phyloP scores from a whole-genome alignment of 2,329 filamentous ascomycete species.

The Fusarium miscanthi region DNA sequence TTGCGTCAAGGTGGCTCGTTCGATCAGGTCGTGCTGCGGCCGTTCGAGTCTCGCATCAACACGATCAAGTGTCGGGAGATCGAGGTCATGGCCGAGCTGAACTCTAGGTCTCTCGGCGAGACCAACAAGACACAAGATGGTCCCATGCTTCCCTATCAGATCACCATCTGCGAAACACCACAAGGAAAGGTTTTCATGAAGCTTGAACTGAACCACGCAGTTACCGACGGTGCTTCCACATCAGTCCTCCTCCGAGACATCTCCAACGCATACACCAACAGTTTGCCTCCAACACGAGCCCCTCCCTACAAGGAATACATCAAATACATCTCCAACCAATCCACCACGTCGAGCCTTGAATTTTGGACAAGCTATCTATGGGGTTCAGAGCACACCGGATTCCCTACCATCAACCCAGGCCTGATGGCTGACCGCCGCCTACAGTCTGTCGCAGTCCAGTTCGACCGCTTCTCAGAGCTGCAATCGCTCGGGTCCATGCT shows the following conservation, averaged over 20 bases:
- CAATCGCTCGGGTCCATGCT: conserved; percentile 7
- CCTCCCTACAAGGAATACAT: conserved; percentile 37
- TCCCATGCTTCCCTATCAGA: conserved; percentile 36
- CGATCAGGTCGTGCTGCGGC: conserved; percentile 46
- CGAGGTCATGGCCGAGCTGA: conserved; percentile 39
- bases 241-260: conserved; percentile 47
- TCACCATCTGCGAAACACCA: conserved; percentile 41
- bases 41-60: background rate
- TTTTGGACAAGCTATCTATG: conserved; percentile 37
- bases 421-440: background rate
- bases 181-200: conserved; percentile 26
- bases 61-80: conserved; percentile 37
- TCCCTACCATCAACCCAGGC: conserved; percentile 6
- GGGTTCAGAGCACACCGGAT: conserved; percentile 3
- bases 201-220: conserved; percentile 51
- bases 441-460: conserved; percentile 3
- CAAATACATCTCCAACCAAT: conserved; percentile 23
- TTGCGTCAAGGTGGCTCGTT: conserved; percentile 32
- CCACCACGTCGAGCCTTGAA: conserved; percentile 10
- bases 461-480: conserved; percentile 8
- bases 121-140: conserved; percentile 17
- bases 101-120: conserved; percentile 26
- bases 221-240: conserved; percentile 51
- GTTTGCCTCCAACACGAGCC: background rate
- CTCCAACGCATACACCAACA: conserved; percentile 41